phyloP scores from a whole-genome alignment of 768 basidiomycete species.

The Chalciporus piperatus region DNA sequence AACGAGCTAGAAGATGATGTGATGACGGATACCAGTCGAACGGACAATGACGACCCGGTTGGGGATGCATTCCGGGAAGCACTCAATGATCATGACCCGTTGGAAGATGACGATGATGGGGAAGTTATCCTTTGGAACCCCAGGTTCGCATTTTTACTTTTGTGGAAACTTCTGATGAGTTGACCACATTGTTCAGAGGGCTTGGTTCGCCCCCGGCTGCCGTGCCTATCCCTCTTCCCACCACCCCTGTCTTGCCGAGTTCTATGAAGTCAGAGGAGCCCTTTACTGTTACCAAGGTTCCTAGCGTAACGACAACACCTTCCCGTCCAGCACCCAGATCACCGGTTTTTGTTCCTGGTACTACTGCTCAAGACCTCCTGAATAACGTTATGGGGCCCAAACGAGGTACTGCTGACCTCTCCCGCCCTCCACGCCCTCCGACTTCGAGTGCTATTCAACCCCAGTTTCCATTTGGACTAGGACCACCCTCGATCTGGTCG shows the following conservation, averaged over 20 bases:
- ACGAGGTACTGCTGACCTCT: constrained; percentile 18
- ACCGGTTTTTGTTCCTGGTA: constrained; percentile 29
- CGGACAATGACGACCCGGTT: constrained; percentile 78
- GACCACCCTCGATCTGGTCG: constrained; percentile 69
- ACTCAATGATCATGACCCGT: constrained; percentile 33
- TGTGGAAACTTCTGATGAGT: not conserved
- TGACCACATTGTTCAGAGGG: constrained; percentile 13
- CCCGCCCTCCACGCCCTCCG: constrained; percentile 12
- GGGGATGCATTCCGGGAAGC: constrained; percentile 60
- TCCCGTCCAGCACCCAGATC: constrained; percentile 27
- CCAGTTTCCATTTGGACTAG: constrained; percentile 52
- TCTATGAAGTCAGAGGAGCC: constrained; percentile 6
- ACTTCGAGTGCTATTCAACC: constrained; percentile 36
- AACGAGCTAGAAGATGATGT: constrained; percentile 52
- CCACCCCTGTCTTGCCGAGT: constrained; percentile 14
- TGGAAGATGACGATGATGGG: constrained; percentile 50
- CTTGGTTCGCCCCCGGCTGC: constrained; percentile 19
- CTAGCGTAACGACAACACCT: constrained; percentile 10
- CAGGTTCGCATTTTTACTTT: constrained; percentile 37
- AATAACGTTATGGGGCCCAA: constrained; percentile 37
- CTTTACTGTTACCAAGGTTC: not conserved
- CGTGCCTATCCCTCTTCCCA: constrained; percentile 13
- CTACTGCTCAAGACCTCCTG: constrained; percentile 68
- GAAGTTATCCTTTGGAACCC: constrained; percentile 79
- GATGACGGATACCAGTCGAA: constrained; percentile 65